Percentiles rank a stretch among this genome's conserved stretches.
phyloP scores from a whole-genome alignment of 768 basidiomycete species.

The Xanthoconium stramineum region DNA sequence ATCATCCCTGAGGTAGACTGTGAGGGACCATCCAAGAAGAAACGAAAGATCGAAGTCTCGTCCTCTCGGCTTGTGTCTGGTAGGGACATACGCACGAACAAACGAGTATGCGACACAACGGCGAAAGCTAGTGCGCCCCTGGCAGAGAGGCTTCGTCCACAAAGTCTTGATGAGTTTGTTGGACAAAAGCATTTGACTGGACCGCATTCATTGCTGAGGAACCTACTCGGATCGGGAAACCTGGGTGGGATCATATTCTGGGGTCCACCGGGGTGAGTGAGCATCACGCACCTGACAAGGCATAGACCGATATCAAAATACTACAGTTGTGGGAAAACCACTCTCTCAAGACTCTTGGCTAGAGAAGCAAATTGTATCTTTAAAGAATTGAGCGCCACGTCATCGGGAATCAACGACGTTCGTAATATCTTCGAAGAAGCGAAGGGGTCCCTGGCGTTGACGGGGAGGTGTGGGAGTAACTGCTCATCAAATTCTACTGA shows the following conservation, averaged over 20 bases:
- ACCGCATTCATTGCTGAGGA: constrained; percentile 53
- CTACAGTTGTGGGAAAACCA: constrained; percentile 68
- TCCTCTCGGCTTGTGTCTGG: constrained; percentile 9
- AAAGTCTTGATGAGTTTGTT: constrained; percentile 58
- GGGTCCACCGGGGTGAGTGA: constrained; percentile 66
- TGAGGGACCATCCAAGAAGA: constrained; percentile 25
- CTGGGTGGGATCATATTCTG: constrained; percentile 66
- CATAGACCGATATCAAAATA: neutral
- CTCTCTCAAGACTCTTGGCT: constrained; percentile 70
- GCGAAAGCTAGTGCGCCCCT: constrained; percentile 47
- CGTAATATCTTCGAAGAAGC: constrained; percentile 76
- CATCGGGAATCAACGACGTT: constrained; percentile 65
- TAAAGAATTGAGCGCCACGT: constrained; percentile 78
- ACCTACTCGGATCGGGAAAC: constrained; percentile 46
- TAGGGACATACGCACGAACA: constrained; percentile 22
- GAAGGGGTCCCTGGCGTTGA: constrained; percentile 57
- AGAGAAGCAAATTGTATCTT: constrained; percentile 55
- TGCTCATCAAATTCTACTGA: neutral
- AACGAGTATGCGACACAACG: constrained; percentile 15
- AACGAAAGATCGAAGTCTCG: constrained; percentile 25
- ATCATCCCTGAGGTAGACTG: constrained; percentile 5
- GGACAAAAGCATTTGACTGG: constrained; percentile 68
- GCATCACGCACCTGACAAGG: neutral
- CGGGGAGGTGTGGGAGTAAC: constrained; percentile 48
- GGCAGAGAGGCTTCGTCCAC: constrained; percentile 72